A percentile compares a stretch with the other conserved stretches of the same genome.
Conservation (phyloP, 2,329 filamentous ascomycete species). For the Clonostachys rosea region DNA sequence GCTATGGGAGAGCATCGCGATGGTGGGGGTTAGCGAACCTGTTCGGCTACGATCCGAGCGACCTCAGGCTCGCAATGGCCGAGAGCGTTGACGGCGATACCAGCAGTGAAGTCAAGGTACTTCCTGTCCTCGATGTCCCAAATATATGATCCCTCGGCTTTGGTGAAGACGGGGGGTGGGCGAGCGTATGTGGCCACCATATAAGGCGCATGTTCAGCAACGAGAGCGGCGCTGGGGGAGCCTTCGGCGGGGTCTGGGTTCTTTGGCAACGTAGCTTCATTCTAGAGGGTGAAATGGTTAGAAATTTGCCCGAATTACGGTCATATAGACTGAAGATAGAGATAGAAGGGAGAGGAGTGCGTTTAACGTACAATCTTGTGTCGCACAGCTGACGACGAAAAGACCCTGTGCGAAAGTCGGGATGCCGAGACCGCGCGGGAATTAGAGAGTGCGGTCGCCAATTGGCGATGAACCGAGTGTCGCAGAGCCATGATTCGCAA, state of each 20-base stretch:
- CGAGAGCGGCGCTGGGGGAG: constrained; percentile 69
- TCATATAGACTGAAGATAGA: too few species aligned
- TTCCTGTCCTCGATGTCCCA: constrained; percentile 86
- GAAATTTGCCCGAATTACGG: too few species aligned
- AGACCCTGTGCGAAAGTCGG: constrained; percentile 18
- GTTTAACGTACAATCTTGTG: too few species aligned
- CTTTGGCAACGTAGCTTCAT: constrained; percentile 32
- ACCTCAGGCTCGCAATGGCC: constrained; percentile 87
- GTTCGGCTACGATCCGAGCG: constrained; percentile 68
- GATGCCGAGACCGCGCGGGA: constrained; percentile 14
- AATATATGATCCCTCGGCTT: constrained; percentile 80
- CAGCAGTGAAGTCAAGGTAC: constrained; percentile 92
- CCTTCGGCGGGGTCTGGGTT: constrained; percentile 71
- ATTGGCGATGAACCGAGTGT: constrained; percentile 29
- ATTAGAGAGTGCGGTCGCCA: constrained; percentile 9
- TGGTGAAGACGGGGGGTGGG: constrained; percentile 83
- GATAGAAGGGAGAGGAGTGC: too few species aligned
- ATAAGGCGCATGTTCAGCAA: constrained; percentile 72
- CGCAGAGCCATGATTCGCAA: constrained; percentile 29
- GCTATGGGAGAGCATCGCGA: neutral
- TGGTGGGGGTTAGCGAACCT: constrained; percentile 42
- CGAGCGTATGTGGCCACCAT: constrained; percentile 97
- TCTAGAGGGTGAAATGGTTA: constrained; percentile 4
- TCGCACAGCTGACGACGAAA: constrained; percentile 18
- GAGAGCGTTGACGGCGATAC: constrained; percentile 90